These are phyloP conservation scores for Fusarium sulawesiense DNA, from an alignment of 2,329 filamentous ascomycete species.

Conservation along the genomic window DNA sequence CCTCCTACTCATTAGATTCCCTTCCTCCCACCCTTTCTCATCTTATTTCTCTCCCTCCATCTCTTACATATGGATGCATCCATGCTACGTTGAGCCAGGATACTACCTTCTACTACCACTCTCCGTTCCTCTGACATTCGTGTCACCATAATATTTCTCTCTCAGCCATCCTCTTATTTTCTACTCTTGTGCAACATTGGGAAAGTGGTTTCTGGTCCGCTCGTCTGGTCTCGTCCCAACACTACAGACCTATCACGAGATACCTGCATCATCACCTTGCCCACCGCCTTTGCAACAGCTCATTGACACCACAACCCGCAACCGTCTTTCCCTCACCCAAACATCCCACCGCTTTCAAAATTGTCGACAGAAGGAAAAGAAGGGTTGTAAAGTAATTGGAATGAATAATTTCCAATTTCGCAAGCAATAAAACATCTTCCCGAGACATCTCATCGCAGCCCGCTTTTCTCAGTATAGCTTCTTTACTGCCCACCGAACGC, in stretches of 20 bases:
- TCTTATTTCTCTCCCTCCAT: constrained; percentile 17
- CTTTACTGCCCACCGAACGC: constrained; percentile 11
- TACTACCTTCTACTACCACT: constrained; percentile 12
- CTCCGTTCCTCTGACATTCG: constrained; percentile 14
- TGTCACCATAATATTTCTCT: constrained; percentile 13
- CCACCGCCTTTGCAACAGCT: constrained; percentile 34
- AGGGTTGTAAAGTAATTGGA: constrained; percentile 15
- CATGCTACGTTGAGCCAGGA: constrained; percentile 21
- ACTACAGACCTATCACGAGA: constrained; percentile 33
- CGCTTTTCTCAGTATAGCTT: constrained; percentile 8
- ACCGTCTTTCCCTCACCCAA: constrained; percentile 10
- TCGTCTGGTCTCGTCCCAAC: constrained; percentile 4
- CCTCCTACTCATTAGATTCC: constrained; percentile 10
- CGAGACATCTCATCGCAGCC: constrained; percentile 20
- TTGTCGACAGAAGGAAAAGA: constrained; percentile 29
- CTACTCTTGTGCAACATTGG: not conserved
- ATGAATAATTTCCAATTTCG: constrained; percentile 5
- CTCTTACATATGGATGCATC: constrained; percentile 31
- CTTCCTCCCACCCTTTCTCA: constrained; percentile 11
- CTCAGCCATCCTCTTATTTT: not conserved
- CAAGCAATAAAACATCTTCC: constrained; percentile 13
- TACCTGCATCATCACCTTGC: constrained; percentile 11
- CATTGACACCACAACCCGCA: constrained; percentile 23
- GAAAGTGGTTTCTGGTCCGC: constrained; percentile 1
- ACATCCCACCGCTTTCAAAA: constrained; percentile 1